Evolutionary conservation across 495 filamentous ascomycete genomes (phyloP).

Genomic region (Physcia stellaris): DNA sequence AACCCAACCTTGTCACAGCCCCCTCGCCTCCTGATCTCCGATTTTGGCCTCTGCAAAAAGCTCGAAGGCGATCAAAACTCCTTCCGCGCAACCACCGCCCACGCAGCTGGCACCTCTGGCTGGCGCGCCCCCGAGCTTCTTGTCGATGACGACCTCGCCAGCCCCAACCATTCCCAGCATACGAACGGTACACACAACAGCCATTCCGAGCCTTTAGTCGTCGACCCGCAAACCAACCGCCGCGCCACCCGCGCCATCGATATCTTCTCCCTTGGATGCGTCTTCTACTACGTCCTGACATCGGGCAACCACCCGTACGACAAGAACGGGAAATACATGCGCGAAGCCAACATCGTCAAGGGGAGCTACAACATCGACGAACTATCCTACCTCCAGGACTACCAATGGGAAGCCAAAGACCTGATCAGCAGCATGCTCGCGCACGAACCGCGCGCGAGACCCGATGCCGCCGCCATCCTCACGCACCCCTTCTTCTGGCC

Average conservation of each 20-base stretch:
- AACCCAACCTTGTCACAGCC: constrained; percentile 18
- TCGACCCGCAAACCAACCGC: constrained; percentile 50
- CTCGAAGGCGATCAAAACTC: constrained; percentile 92
- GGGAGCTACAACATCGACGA: constrained; percentile 59
- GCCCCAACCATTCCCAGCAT: constrained; percentile 15
- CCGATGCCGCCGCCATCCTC: constrained; percentile 63
- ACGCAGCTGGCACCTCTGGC: constrained; percentile 83
- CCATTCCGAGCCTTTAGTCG: constrained; percentile 39
- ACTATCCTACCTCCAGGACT: constrained; percentile 61
- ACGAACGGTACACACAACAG: constrained; percentile 38
- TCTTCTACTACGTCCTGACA: constrained; percentile 93
- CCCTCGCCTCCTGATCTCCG: constrained; percentile 76
- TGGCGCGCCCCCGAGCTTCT: constrained; percentile 95
- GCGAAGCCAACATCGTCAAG: constrained; percentile 92
- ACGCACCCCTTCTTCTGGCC: constrained; percentile 96
- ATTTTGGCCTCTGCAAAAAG: constrained; percentile 97
- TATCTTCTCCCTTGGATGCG: constrained; percentile 89
- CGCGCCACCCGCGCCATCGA: constrained; percentile 91
- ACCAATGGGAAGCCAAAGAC: constrained; percentile 73
- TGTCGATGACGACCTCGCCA: constrained; percentile 52
- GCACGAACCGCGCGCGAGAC: constrained; percentile 50
- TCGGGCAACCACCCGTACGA: constrained; percentile 89
- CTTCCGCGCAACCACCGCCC: constrained; percentile 83
- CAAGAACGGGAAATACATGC: constrained; percentile 81
- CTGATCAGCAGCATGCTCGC: constrained; percentile 74